A percentile compares a stretch with the other conserved stretches of the same genome.
Conservation (phyloP, 164 flowering plant genomes). For the Litsea cubeba region DNA sequence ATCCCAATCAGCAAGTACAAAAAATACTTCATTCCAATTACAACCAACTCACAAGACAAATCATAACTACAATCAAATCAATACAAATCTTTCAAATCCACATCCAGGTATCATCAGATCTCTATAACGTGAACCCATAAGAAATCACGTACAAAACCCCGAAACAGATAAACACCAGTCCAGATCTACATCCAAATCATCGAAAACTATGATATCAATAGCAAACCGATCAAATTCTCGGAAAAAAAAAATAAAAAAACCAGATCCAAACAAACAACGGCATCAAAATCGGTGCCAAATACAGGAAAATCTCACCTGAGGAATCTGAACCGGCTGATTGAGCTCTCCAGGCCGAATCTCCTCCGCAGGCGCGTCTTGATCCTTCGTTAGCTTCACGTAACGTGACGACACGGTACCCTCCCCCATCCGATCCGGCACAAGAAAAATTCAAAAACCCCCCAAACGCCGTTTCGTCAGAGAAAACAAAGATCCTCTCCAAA, state of each 20-base stretch:
- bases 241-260: neutral
- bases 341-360: slow-evolving; percentile 75
- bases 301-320: slow-evolving; percentile 39
- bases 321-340: slow-evolving; percentile 63
- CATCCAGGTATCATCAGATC: too few species aligned
- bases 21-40: too few species aligned
- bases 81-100: too few species aligned
- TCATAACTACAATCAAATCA: too few species aligned
- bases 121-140: neutral
- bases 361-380: slow-evolving; percentile 42
- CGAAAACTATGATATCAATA: neutral
- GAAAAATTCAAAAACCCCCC: too few species aligned
- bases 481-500: too few species aligned
- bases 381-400: slow-evolving; percentile 60
- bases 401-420: slow-evolving; percentile 40
- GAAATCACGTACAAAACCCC: neutral
- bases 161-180: neutral
- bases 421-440: slow-evolving; percentile 41
- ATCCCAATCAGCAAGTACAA: too few species aligned
- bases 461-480: too few species aligned
- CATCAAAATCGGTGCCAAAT: neutral
- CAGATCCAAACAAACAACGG: neutral
- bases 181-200: neutral
- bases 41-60: too few species aligned
- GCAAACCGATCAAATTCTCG: neutral